These are phyloP conservation scores for Claviceps sp. DNA, from an alignment of 2,329 filamentous ascomycete genomes.

Conservation along the genomic window DNA sequence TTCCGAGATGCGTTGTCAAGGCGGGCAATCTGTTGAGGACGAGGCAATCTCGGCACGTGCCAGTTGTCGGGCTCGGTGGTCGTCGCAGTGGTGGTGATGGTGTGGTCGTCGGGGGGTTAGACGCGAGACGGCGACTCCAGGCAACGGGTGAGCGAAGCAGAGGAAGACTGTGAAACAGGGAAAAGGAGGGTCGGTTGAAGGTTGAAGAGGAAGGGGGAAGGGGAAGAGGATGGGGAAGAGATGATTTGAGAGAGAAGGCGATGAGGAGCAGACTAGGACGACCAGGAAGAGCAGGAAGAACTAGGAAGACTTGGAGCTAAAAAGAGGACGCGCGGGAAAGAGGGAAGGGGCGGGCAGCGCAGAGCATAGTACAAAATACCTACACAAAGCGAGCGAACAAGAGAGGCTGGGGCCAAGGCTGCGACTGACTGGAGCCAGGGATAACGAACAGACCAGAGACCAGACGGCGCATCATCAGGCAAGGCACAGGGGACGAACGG, in stretches of 20 bases:
- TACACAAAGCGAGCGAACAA: too few species aligned
- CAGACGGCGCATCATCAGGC: too few species aligned
- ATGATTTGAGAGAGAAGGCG: neutral
- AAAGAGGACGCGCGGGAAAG: too few species aligned
- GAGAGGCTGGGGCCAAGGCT: too few species aligned
- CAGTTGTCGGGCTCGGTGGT: slow-evolving; percentile 1
- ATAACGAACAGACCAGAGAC: too few species aligned
- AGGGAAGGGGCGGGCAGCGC: too few species aligned
- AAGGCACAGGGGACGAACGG: too few species aligned
- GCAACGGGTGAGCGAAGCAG: slow-evolving; percentile 4
- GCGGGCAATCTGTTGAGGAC: slow-evolving; percentile 3
- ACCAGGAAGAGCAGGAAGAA: slow-evolving; percentile 3
- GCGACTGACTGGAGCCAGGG: too few species aligned
- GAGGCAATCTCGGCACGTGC: slow-evolving; percentile 5
- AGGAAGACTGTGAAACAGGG: neutral
- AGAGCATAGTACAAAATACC: too few species aligned
- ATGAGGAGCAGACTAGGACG: slow-evolving; percentile 3
- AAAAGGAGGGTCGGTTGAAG: slow-evolving; percentile 2
- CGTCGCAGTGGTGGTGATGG: slow-evolving; percentile 1
- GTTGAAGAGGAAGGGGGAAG: slow-evolving; percentile 1
- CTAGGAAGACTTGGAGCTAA: too few species aligned
- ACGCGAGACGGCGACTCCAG: slow-evolving; percentile 3
- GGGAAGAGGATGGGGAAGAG: neutral
- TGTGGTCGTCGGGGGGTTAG: neutral
- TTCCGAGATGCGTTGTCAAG: slow-evolving; percentile 1